phyloP scores from a whole-genome alignment of 345 rosid genomes.

The Mercurialis annua region DNA sequence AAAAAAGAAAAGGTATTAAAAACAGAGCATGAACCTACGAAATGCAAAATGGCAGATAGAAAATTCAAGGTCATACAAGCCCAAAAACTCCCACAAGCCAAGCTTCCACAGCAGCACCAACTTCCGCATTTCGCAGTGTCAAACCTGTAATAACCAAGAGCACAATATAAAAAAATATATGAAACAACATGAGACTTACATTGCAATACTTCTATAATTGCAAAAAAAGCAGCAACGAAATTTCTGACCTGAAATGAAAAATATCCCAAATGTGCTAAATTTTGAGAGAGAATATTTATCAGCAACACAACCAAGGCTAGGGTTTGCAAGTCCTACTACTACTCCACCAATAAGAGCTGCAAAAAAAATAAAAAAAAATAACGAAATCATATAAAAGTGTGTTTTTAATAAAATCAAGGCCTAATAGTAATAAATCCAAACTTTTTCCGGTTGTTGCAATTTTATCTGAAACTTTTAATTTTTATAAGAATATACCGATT shows the following conservation, averaged over 20 bases:
- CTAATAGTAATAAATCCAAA: too few relatives aligned
- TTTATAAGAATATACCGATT: too few relatives aligned
- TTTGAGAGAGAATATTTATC: constrained; percentile 67
- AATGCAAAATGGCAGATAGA: constrained; percentile 35
- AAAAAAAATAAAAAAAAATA: constrained; percentile 11
- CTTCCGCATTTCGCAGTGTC: constrained; percentile 75
- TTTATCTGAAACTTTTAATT: too few relatives aligned
- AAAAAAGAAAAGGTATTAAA: not conserved
- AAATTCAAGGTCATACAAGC: constrained; percentile 67
- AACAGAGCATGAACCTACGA: constrained; percentile 34
- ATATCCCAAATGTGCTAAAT: constrained; percentile 71
- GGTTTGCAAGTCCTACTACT: constrained; percentile 74
- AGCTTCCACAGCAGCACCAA: constrained; percentile 74
- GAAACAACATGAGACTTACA: not conserved
- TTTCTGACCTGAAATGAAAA: constrained; percentile 69
- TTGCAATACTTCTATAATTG: not conserved
- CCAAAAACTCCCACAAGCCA: constrained; percentile 89
- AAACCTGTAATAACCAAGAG: constrained; percentile 45
- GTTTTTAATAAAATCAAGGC: too few relatives aligned
- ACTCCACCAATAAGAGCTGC: constrained; percentile 87
- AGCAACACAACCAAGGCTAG: constrained; percentile 80
- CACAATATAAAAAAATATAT: constrained; percentile 6
- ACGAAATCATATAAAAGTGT: not conserved
- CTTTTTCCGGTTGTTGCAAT: too few relatives aligned
- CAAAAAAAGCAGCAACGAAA: not conserved